phyloP scores from a whole-genome alignment of 1,139 yeast genomes.

The Kodamaea derodonti region DNA sequence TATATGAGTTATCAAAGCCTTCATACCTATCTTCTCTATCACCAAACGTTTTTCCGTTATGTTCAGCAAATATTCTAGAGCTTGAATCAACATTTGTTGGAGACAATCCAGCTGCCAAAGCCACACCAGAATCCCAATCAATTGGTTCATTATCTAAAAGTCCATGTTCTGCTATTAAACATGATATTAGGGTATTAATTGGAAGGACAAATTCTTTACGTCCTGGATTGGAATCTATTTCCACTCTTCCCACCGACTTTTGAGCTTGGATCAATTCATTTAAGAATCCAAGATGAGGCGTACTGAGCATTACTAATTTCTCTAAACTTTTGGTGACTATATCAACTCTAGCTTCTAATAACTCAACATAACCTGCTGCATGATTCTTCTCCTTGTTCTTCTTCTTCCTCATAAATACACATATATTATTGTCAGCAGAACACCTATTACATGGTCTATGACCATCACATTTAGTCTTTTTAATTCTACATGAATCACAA shows the following conservation, averaged over 20 bases:
- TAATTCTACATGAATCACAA: conserved; percentile 74
- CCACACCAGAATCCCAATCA: conserved; percentile 45
- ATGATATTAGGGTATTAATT: conserved; percentile 46
- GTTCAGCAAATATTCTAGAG: conserved; percentile 31
- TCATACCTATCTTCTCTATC: background rate
- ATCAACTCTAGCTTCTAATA: conserved; percentile 64
- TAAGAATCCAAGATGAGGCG: conserved; percentile 34
- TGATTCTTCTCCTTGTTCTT: conserved; percentile 58
- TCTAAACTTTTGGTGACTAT: conserved; percentile 56
- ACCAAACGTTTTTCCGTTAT: conserved; percentile 13
- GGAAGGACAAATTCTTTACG: conserved; percentile 2
- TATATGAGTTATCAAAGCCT: background rate
- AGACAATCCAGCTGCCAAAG: conserved; percentile 34
- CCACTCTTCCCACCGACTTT: background rate
- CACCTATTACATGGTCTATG: conserved; percentile 73
- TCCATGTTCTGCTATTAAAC: conserved; percentile 37
- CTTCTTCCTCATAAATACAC: conserved; percentile 70
- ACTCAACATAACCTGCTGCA: conserved; percentile 65
- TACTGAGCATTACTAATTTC: conserved; percentile 32
- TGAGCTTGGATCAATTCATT: conserved; percentile 14
- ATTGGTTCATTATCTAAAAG: conserved; percentile 36
- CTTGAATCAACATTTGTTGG: conserved; percentile 21
- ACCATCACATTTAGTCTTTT: conserved; percentile 76
- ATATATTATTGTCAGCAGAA: conserved; percentile 63
- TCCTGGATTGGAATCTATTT: conserved; percentile 2